Conservation (phyloP, 257 asterid species). For the Paraleonurus japonicus region DNA sequence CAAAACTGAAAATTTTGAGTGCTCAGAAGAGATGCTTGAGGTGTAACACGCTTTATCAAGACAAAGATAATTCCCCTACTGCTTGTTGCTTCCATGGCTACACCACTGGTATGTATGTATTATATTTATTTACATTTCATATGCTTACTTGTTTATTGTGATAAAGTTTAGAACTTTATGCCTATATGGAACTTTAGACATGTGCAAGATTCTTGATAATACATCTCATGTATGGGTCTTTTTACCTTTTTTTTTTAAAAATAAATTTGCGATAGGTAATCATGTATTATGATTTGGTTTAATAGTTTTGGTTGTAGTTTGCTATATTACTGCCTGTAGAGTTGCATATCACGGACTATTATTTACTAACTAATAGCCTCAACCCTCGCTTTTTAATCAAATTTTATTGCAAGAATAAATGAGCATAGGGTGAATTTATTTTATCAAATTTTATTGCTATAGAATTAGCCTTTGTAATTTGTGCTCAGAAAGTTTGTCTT, state of each 20-base stretch:
- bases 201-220: constrained; percentile 23
- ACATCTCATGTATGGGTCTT: neutral
- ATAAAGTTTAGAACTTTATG: constrained; percentile 22
- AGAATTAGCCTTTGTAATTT: too few relatives aligned
- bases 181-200: constrained; percentile 2
- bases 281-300: neutral
- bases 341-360: too few relatives aligned
- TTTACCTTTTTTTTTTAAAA: neutral
- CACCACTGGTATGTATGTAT: constrained; percentile 37
- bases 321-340: too few relatives aligned
- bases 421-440: too few relatives aligned
- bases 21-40: constrained; percentile 62
- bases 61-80: constrained; percentile 42
- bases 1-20: constrained; percentile 30
- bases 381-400: too few relatives aligned
- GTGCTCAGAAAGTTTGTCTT: too few relatives aligned
- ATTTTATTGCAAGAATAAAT: too few relatives aligned
- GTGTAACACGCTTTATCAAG: constrained; percentile 48
- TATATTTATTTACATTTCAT: neutral
- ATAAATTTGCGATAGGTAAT: neutral
- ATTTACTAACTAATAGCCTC: too few relatives aligned
- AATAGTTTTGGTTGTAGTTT: too few relatives aligned
- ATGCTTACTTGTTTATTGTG: constrained; percentile 9
- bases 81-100: constrained; percentile 72
- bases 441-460: too few relatives aligned